These are phyloP conservation scores for Crepidotus sp. DNA, from an alignment of 1,284 basidiomycete species.

Conservation along the genomic window DNA sequence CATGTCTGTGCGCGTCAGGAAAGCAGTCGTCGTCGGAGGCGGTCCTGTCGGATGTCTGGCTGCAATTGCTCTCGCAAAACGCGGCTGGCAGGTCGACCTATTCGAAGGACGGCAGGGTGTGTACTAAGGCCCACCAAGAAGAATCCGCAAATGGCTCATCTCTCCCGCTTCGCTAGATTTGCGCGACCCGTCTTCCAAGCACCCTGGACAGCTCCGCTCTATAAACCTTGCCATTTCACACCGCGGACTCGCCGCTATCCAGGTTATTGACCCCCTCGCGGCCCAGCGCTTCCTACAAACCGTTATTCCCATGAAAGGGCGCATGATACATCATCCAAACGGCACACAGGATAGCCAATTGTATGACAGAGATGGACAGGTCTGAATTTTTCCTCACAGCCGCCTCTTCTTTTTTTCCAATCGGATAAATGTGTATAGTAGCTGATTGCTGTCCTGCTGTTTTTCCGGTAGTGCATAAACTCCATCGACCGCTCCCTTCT, in stretches of 20 bases:
- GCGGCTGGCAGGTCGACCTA: slow-evolving; percentile 85
- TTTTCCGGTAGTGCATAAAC: slow-evolving; percentile 68
- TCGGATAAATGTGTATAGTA: slow-evolving; percentile 3
- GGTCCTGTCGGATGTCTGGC: slow-evolving; percentile 94
- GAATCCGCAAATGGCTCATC: slow-evolving; percentile 17
- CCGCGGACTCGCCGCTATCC: slow-evolving; percentile 82
- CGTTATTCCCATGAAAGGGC: slow-evolving; percentile 88
- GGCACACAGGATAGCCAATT: slow-evolving; percentile 72
- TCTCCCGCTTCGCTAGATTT: slow-evolving; percentile 42
- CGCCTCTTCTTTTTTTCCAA: slow-evolving; percentile 9
- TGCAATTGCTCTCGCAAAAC: slow-evolving; percentile 78
- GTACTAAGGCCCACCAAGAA: slow-evolving; percentile 13
- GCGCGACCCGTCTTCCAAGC: slow-evolving; percentile 59
- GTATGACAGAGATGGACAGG: slow-evolving; percentile 85
- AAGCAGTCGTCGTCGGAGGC: slow-evolving; percentile 68
- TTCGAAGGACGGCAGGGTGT: slow-evolving; percentile 82
- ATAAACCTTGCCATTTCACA: slow-evolving; percentile 97
- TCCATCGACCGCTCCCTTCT: slow-evolving; percentile 86
- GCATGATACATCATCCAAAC: slow-evolving; percentile 85
- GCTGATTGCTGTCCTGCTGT: slow-evolving; percentile 19
- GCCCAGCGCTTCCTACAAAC: slow-evolving; percentile 70
- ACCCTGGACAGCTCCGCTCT: slow-evolving; percentile 64
- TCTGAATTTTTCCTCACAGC: slow-evolving; percentile 29
- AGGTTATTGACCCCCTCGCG: slow-evolving; percentile 68
- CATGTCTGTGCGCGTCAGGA: slow-evolving; percentile 20